Conservation (phyloP, 768 basidiomycete genomes). For the Dacryopinax primogenitus region DNA sequence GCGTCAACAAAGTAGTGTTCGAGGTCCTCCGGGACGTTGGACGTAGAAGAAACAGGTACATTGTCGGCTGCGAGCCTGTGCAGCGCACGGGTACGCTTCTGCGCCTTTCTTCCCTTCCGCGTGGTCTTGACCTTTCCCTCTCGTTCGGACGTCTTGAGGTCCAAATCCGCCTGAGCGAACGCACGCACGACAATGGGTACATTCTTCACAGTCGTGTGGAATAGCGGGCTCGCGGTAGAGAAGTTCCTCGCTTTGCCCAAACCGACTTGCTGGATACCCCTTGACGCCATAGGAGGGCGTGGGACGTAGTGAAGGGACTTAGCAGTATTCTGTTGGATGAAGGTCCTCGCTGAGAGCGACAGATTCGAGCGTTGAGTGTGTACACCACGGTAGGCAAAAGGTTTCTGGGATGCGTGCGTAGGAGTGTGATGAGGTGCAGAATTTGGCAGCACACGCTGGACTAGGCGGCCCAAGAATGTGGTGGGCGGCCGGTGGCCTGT, state of each 20-base stretch:
- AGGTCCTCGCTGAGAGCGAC: neutral
- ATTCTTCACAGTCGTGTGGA: conserved; percentile 1
- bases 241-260: conserved; percentile 7
- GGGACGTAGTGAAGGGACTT: neutral
- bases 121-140: neutral
- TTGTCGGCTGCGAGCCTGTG: conserved; percentile 3
- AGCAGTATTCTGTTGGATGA: conserved; percentile 5
- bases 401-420: neutral
- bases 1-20: conserved; percentile 1
- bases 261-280: neutral
- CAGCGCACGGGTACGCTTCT: neutral
- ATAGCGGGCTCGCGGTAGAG: conserved; percentile 5
- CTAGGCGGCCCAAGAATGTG: neutral
- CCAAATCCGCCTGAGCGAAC: conserved; percentile 6
- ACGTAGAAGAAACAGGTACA: neutral
- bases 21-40: neutral
- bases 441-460: neutral
- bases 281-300: neutral
- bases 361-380: neutral
- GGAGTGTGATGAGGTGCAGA: neutral
- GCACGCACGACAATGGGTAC: neutral
- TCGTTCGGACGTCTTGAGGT: neutral
- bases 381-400: neutral
- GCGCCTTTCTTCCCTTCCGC: neutral
- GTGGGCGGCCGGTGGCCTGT: conserved; percentile 5